A percentile compares a stretch with the other conserved stretches of the same genome.
Conservation (phyloP, 768 basidiomycete species). For the Lactarius evosmus region DNA sequence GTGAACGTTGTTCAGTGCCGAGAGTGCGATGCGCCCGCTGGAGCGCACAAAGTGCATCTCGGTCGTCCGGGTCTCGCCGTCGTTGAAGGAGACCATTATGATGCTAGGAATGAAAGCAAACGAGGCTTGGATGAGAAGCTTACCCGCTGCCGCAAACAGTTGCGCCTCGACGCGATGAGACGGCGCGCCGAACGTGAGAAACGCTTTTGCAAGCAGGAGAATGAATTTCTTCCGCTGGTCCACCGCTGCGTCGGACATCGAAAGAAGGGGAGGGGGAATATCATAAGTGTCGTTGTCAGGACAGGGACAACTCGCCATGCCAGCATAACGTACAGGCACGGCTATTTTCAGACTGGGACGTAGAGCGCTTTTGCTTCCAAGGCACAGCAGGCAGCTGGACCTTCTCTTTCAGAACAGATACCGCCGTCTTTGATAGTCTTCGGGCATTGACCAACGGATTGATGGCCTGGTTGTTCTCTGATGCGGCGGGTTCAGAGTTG, state of each 20-base stretch:
- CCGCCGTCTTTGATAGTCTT: constrained; percentile 15
- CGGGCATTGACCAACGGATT: background rate
- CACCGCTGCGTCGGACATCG: constrained; percentile 3
- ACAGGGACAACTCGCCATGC: background rate
- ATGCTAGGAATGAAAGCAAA: constrained; percentile 82
- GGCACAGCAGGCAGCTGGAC: constrained; percentile 14
- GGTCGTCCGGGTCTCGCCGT: constrained; percentile 64
- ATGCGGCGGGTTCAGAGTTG: background rate
- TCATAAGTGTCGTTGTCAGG: background rate
- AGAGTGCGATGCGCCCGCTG: constrained; percentile 74
- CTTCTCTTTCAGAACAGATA: constrained; percentile 14
- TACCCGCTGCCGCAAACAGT: constrained; percentile 71
- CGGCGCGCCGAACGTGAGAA: constrained; percentile 92
- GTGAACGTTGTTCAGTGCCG: constrained; percentile 78
- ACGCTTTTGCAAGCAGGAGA: constrained; percentile 78
- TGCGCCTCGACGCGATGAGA: constrained; percentile 92
- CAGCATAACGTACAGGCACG: constrained; percentile 10
- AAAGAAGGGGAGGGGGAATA: too few species aligned
- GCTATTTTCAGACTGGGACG: constrained; percentile 20
- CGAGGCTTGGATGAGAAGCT: constrained; percentile 73
- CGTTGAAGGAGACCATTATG: constrained; percentile 78
- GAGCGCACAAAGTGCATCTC: constrained; percentile 87
- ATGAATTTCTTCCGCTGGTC: constrained; percentile 60
- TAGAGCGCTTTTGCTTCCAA: constrained; percentile 16
- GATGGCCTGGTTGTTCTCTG: background rate